These are phyloP conservation scores for Pseudogymnoascus sp. DNA, from an alignment of 2,329 filamentous ascomycete genomes.

Conservation along the genomic window DNA sequence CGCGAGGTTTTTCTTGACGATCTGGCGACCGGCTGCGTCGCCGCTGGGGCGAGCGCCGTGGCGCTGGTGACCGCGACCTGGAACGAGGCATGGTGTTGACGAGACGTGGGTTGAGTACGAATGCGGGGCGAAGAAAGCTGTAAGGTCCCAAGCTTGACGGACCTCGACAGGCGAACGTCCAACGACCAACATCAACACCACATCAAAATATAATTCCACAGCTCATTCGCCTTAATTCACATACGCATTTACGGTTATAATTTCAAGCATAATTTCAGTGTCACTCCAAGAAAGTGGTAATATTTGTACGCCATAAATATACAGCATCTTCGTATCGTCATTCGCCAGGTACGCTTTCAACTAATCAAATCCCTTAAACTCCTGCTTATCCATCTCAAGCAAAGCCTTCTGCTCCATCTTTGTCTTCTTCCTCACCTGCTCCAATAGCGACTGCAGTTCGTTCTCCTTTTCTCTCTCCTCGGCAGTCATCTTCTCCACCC, in stretches of 20 bases:
- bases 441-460: constrained; percentile 58
- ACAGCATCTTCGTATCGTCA: constrained; percentile 8
- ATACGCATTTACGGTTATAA: neutral
- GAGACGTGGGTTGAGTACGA: neutral
- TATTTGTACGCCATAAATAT: constrained; percentile 5
- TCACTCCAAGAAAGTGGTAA: constrained; percentile 1
- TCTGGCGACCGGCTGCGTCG: constrained; percentile 37
- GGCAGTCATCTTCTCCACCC: constrained; percentile 59
- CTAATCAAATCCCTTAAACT: constrained; percentile 29
- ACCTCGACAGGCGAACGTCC: neutral
- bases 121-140: neutral
- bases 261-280: neutral
- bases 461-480: constrained; percentile 56
- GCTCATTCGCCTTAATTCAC: neutral
- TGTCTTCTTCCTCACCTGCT: constrained; percentile 46
- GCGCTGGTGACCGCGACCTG: constrained; percentile 21
- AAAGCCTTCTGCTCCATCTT: constrained; percentile 35
- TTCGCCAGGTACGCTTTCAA: constrained; percentile 12
- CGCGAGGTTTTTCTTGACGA: constrained; percentile 15
- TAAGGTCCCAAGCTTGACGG: neutral
- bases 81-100: constrained; percentile 11
- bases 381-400: constrained; percentile 30
- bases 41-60: constrained; percentile 21
- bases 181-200: neutral
- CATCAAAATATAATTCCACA: neutral